Evolutionary conservation across 495 filamentous ascomycete genomes (phyloP).

Genomic region (Chaetomium fimeti): DNA sequence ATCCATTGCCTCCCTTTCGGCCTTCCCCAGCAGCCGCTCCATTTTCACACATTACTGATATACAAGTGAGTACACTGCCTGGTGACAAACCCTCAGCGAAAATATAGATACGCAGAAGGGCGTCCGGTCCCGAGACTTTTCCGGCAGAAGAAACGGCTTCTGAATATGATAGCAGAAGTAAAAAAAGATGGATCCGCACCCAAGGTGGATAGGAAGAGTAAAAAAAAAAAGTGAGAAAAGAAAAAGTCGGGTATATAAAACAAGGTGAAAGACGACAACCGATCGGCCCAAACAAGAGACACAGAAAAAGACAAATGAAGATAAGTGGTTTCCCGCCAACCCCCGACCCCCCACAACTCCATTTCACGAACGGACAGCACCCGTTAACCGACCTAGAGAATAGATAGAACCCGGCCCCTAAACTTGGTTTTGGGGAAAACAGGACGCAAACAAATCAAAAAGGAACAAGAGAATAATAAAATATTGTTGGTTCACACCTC

Average conservation of each 20-base stretch:
- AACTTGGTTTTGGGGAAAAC: not conserved
- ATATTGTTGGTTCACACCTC: not conserved
- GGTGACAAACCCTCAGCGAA: not conserved
- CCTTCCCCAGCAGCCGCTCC: not conserved
- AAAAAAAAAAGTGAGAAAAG: conserved; percentile 11
- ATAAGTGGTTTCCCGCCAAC: not conserved
- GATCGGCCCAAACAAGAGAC: conserved; percentile 7
- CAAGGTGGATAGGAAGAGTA: conserved; percentile 1
- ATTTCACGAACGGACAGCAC: not conserved
- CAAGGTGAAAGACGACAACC: conserved; percentile 13
- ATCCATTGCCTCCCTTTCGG: not conserved
- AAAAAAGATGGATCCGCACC: not conserved
- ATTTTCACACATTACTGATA: conserved; percentile 15
- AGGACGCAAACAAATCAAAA: not conserved
- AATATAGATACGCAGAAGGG: not conserved
- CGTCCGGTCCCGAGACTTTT: conserved; percentile 10
- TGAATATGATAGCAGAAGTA: not conserved
- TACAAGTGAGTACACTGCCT: conserved; percentile 11
- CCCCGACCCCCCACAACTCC: conserved; percentile 5
- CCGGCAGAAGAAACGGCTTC: conserved; percentile 2
- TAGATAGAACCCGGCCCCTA: not conserved
- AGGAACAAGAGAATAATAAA: conserved; percentile 12
- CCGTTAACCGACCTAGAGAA: not conserved
- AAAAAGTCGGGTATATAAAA: conserved; percentile 33
- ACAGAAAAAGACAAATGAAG: conserved; percentile 17